phyloP scores from a whole-genome alignment of 2,329 filamentous ascomycete species.

The Metarhizium rileyi region DNA sequence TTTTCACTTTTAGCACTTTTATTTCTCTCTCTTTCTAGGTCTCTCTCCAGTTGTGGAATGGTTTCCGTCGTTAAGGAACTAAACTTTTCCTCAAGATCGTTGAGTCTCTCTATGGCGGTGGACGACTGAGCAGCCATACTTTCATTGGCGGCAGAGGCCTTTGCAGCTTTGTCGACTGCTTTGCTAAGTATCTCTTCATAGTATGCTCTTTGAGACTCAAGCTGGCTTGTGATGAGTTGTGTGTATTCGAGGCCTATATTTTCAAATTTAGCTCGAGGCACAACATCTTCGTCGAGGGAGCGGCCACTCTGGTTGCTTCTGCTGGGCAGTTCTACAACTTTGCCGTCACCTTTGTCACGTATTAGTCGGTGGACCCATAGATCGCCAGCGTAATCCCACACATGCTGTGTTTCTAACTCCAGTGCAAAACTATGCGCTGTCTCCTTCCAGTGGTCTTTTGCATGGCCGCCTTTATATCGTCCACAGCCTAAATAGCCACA shows the following conservation, averaged over 20 bases:
- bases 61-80: conserved; percentile 43
- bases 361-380: conserved; percentile 94
- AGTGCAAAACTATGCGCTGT: conserved; percentile 87
- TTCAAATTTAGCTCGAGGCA: conserved; percentile 58
- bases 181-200: conserved; percentile 89
- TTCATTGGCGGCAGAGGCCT: conserved; percentile 59
- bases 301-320: conserved; percentile 26
- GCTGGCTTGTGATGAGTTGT: conserved; percentile 81
- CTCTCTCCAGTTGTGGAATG: conserved; percentile 61
- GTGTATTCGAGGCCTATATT: conserved; percentile 91
- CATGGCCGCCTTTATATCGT: conserved; percentile 86
- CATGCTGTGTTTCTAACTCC: conserved; percentile 85
- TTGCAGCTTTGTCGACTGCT: conserved; percentile 77
- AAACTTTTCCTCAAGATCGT: conserved; percentile 35
- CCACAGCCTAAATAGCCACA: conserved; percentile 91
- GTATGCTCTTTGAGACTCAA: conserved; percentile 86
- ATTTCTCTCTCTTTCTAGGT: conserved; percentile 56
- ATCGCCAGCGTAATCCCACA: conserved; percentile 96
- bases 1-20: conserved; percentile 64
- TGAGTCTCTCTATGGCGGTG: conserved; percentile 39
- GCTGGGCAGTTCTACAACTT: conserved; percentile 79
- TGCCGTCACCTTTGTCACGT: conserved; percentile 84
- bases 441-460: conserved; percentile 86
- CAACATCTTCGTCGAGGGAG: conserved; percentile 50
- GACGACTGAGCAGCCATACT: conserved; percentile 43